phyloP scores from a whole-genome alignment of 805 yeast genomes.

The Metschnikowia kunwiensis region DNA sequence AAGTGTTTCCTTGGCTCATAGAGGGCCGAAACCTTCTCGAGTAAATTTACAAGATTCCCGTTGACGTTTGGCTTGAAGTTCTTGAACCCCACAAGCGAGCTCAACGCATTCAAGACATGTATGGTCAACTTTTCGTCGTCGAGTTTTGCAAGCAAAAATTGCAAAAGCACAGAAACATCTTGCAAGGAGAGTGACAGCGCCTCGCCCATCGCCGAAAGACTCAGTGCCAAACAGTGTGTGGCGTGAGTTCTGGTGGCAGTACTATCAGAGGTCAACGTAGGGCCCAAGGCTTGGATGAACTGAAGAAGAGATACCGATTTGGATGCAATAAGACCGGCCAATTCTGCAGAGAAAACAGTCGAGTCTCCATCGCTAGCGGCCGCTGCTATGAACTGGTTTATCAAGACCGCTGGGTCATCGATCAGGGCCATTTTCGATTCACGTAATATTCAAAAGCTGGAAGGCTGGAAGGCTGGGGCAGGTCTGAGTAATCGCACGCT shows the following conservation, averaged over 20 bases:
- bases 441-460: too few species aligned
- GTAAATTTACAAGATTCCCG: constrained; percentile 33
- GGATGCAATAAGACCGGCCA: constrained; percentile 23
- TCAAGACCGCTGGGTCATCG: constrained; percentile 26
- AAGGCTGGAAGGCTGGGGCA: too few species aligned
- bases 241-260: constrained; percentile 48
- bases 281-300: constrained; percentile 59
- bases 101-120: constrained; percentile 54
- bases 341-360: constrained; percentile 19
- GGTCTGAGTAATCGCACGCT: too few species aligned
- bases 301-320: constrained; percentile 42
- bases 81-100: constrained; percentile 50
- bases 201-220: constrained; percentile 27
- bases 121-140: constrained; percentile 58
- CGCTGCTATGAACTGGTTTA: constrained; percentile 38
- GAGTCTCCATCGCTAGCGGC: constrained; percentile 27
- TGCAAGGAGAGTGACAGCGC: constrained; percentile 32
- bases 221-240: constrained; percentile 38
- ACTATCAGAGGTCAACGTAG: constrained; percentile 58
- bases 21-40: constrained; percentile 22
- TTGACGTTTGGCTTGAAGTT: constrained; percentile 36
- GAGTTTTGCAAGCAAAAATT: constrained; percentile 63
- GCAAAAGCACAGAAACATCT: constrained; percentile 48
- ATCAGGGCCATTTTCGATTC: constrained; percentile 7
- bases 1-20: constrained; percentile 58